These are phyloP conservation scores for Cryphonectria parasitica DNA, from an alignment of 2,329 filamentous ascomycete genomes.

Conservation along the genomic window DNA sequence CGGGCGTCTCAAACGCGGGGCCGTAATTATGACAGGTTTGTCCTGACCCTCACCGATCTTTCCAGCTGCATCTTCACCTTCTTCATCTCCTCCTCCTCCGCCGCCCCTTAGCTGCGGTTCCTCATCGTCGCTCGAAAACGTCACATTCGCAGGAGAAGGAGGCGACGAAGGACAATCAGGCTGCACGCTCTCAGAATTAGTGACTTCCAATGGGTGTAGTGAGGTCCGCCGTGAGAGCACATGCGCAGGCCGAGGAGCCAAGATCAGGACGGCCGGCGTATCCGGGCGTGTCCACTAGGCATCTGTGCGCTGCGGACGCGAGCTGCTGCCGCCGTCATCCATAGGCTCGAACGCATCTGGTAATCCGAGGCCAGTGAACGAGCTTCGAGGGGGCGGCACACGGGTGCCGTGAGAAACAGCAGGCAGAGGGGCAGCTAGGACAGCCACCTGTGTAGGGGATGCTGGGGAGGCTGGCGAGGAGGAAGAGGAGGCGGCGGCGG, in stretches of 20 bases:
- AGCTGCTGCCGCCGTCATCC: constrained; percentile 20
- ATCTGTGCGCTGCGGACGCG: constrained; percentile 23
- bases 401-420: constrained; percentile 13
- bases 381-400: constrained; percentile 20
- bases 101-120: not conserved
- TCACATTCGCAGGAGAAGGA: not conserved
- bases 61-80: not conserved
- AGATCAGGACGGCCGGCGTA: not conserved
- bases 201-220: not conserved
- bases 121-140: not conserved
- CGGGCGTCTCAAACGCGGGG: not conserved
- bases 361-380: constrained; percentile 22
- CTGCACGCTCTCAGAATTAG: not conserved
- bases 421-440: constrained; percentile 21
- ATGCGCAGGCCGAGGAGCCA: constrained; percentile 13
- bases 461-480: constrained; percentile 24
- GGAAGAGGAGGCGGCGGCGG: not conserved
- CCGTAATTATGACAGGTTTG: not conserved
- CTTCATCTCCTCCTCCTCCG: not conserved
- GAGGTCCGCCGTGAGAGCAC: not conserved
- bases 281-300: constrained; percentile 17
- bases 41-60: not conserved
- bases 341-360: constrained; percentile 22
- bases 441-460: constrained; percentile 17
- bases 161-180: not conserved